A percentile compares a stretch with the other conserved stretches of the same genome.
These are phyloP conservation scores for Amanita rimosa DNA, from an alignment of 768 basidiomycete genomes.

Conservation along the genomic window DNA sequence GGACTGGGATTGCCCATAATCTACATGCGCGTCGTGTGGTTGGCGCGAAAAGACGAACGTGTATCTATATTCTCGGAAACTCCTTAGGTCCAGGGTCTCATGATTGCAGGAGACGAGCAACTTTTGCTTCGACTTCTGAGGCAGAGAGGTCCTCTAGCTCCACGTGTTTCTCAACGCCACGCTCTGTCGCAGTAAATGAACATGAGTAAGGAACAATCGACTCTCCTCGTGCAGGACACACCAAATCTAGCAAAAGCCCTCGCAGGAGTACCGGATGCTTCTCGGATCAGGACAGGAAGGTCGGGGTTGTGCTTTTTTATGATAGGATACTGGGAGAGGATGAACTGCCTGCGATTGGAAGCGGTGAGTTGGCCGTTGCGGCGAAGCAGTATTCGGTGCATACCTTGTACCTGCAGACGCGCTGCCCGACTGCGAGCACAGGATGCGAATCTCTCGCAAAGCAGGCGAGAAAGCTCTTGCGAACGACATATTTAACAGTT, in stretches of 20 bases:
- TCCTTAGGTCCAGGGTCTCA: conserved; percentile 10
- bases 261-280: conserved; percentile 71
- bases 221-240: conserved; percentile 26
- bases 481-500: conserved; percentile 40
- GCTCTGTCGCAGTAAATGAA: conserved; percentile 35
- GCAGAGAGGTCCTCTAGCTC: conserved; percentile 69
- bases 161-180: conserved; percentile 71
- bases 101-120: conserved; percentile 49
- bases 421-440: conserved; percentile 67
- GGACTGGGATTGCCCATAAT: background rate
- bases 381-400: conserved; percentile 11
- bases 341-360: conserved; percentile 54
- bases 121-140: conserved; percentile 59
- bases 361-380: conserved; percentile 4
- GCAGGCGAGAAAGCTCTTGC: conserved; percentile 68
- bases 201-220: conserved; percentile 7
- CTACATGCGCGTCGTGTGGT: background rate
- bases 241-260: conserved; percentile 81
- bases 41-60: too few relatives aligned
- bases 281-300: conserved; percentile 74
- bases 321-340: conserved; percentile 58
- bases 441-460: conserved; percentile 68
- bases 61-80: conserved; percentile 1
- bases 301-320: conserved; percentile 82
- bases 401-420: conserved; percentile 77